These are phyloP conservation scores for Pneumocystis jirovecii DNA, from an alignment of 1,139 yeast genomes.

Conservation along the genomic window DNA sequence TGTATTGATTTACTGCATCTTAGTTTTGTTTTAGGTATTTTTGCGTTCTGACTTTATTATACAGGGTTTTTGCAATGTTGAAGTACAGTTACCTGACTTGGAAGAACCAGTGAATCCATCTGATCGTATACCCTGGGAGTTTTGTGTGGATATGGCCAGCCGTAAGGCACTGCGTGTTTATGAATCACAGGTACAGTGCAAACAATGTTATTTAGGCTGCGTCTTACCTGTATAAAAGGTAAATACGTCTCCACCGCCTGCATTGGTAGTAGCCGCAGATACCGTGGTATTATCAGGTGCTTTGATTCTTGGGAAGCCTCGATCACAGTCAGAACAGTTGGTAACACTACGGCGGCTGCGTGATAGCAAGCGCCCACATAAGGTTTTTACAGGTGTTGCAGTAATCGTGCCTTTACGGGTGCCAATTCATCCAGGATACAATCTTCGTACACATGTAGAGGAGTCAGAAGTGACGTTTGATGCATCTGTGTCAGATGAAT, in stretches of 20 bases:
- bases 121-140: constrained; percentile 29
- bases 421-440: constrained; percentile 29
- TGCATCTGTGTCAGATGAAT: constrained; percentile 33
- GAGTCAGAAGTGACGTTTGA: constrained; percentile 38
- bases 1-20: too few relatives aligned
- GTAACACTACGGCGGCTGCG: constrained; percentile 33
- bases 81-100: constrained; percentile 43
- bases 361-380: constrained; percentile 31
- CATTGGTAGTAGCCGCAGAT: constrained; percentile 60
- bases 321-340: constrained; percentile 36
- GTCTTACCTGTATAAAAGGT: constrained; percentile 3
- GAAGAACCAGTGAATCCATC: constrained; percentile 55
- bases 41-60: neutral
- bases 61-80: constrained; percentile 36
- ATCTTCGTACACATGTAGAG: constrained; percentile 28
- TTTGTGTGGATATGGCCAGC: constrained; percentile 56
- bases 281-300: constrained; percentile 57
- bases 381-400: constrained; percentile 57
- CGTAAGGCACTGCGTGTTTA: constrained; percentile 52
- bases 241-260: constrained; percentile 24
- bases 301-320: constrained; percentile 64
- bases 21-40: neutral
- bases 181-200: constrained; percentile 23
- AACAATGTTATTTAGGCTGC: neutral
- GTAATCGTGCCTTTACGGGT: constrained; percentile 31